Percentiles rank a stretch among this genome's conserved stretches.
Conservation (phyloP, 768 basidiomycete species). For the Cyclocybe cylindracea region DNA sequence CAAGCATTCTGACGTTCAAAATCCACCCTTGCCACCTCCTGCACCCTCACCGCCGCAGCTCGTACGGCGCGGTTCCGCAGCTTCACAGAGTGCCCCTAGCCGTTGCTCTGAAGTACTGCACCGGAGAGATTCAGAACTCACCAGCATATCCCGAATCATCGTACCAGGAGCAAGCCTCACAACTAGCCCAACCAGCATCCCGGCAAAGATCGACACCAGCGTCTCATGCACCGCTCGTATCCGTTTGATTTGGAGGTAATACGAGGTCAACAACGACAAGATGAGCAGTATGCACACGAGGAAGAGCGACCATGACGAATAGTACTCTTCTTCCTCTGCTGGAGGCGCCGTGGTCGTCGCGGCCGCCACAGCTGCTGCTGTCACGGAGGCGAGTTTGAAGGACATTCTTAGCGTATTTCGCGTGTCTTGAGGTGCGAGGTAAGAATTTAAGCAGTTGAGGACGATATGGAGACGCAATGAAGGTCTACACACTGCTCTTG, state of each 20-base stretch:
- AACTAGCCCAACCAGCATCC: slow-evolving; percentile 93
- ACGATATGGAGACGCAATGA: slow-evolving; percentile 15
- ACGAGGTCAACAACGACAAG: slow-evolving; percentile 92
- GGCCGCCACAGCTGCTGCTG: slow-evolving; percentile 27
- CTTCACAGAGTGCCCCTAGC: background rate
- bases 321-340: slow-evolving; percentile 83
- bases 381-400: slow-evolving; percentile 35
- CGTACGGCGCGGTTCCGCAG: background rate
- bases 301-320: slow-evolving; percentile 93
- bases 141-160: slow-evolving; percentile 97
- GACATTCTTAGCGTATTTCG: slow-evolving; percentile 26
- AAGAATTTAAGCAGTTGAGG: background rate
- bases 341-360: slow-evolving; percentile 36
- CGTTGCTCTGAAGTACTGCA: background rate
- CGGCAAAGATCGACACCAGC: slow-evolving; percentile 90
- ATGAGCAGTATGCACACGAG: slow-evolving; percentile 92
- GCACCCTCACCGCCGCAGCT: too few relatives aligned
- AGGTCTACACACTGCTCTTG: slow-evolving; percentile 18
- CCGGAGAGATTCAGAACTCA: slow-evolving; percentile 41
- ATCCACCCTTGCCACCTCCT: too few relatives aligned
- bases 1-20: too few relatives aligned
- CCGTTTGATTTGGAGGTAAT: slow-evolving; percentile 95
- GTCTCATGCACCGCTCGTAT: slow-evolving; percentile 98
- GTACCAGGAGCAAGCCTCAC: slow-evolving; percentile 89
- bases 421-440: background rate